A percentile compares a stretch with the other conserved stretches of the same genome.
Evolutionary conservation across 148 eudicot genomes (phyloP).

Genomic region (Spergularia bocconei): DNA sequence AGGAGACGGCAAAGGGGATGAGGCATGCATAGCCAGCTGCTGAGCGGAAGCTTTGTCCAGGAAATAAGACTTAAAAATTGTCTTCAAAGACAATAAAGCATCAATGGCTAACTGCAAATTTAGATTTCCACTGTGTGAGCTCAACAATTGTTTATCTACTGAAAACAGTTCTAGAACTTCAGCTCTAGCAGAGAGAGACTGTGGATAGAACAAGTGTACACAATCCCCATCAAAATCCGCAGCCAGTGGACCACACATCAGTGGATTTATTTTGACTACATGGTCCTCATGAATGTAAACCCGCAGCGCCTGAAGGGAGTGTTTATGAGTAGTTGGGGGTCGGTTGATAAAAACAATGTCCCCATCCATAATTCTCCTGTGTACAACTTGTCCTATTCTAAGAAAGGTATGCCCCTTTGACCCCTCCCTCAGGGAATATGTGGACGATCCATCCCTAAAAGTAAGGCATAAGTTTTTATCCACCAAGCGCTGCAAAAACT

Average conservation of each 20-base stretch:
- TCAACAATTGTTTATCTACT: conserved; percentile 87
- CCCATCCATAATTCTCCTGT: conserved; percentile 87
- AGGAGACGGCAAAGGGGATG: conserved; percentile 46
- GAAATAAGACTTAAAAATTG: conserved; percentile 49
- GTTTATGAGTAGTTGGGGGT: conserved; percentile 97
- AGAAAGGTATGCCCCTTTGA: conserved; percentile 92
- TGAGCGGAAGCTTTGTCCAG: conserved; percentile 58
- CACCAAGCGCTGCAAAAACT: conserved; percentile 64
- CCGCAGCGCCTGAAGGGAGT: conserved; percentile 75
- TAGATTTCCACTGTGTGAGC: conserved; percentile 92
- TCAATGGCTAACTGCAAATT: conserved; percentile 80
- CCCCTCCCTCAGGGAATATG: conserved; percentile 83
- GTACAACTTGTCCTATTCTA: conserved; percentile 77
- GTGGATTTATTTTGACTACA: conserved; percentile 81
- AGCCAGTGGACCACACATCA: conserved; percentile 89
- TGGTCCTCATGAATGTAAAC: conserved; percentile 86
- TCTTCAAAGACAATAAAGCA: conserved; percentile 66
- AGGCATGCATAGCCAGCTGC: conserved; percentile 70
- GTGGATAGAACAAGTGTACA: conserved; percentile 93
- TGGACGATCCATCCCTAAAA: conserved; percentile 64
- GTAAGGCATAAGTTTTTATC: conserved; percentile 80
- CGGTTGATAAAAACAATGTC: conserved; percentile 89
- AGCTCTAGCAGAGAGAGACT: conserved; percentile 85
- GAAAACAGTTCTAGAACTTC: conserved; percentile 89
- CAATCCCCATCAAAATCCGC: conserved; percentile 99